phyloP scores from a whole-genome alignment of 2,329 filamentous ascomycete species.

The Chaetothyriales sp. region DNA sequence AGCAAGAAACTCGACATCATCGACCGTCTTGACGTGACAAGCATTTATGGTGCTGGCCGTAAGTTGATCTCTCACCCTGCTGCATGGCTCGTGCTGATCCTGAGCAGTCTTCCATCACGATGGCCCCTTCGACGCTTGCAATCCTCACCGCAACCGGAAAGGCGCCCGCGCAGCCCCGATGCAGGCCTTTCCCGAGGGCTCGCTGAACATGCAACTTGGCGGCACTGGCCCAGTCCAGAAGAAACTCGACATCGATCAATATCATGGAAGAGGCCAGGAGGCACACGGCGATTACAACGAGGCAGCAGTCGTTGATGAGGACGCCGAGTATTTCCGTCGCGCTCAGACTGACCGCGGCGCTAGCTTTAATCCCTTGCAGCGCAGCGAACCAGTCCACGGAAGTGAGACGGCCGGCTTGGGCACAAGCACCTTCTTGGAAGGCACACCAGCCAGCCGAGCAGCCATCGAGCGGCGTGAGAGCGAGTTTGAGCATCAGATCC shows the following conservation, averaged over 20 bases:
- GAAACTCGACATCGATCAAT: conserved; percentile 70
- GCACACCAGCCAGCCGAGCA: conserved; percentile 69
- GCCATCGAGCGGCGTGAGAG: conserved; percentile 65
- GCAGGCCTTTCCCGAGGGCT: conserved; percentile 89
- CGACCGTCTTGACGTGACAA: conserved; percentile 90
- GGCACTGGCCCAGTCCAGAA: conserved; percentile 73
- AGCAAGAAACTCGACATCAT: conserved; percentile 61
- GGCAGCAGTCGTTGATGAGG: conserved; percentile 25
- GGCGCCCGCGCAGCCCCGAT: conserved; percentile 76
- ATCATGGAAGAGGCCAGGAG: conserved; percentile 75
- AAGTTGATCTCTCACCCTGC: conserved; percentile 29
- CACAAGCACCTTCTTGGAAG: conserved; percentile 90
- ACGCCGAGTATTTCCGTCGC: conserved; percentile 25
- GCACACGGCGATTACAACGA: conserved; percentile 68
- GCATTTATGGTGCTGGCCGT: conserved; percentile 88
- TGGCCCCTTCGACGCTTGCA: conserved; percentile 91
- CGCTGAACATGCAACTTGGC: conserved; percentile 80
- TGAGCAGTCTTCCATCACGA: conserved; percentile 84
- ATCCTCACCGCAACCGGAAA: conserved; percentile 82
- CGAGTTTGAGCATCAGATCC: conserved; percentile 45
- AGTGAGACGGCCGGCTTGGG: conserved; percentile 73
- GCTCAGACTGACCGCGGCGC: conserved; percentile 25
- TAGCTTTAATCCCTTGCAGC: conserved; percentile 53
- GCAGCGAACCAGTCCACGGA: conserved; percentile 64
- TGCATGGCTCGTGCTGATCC: conserved; percentile 2